Conservation (phyloP, 371 early-diverging fungal genomes). For the Mortierella sp. region DNA sequence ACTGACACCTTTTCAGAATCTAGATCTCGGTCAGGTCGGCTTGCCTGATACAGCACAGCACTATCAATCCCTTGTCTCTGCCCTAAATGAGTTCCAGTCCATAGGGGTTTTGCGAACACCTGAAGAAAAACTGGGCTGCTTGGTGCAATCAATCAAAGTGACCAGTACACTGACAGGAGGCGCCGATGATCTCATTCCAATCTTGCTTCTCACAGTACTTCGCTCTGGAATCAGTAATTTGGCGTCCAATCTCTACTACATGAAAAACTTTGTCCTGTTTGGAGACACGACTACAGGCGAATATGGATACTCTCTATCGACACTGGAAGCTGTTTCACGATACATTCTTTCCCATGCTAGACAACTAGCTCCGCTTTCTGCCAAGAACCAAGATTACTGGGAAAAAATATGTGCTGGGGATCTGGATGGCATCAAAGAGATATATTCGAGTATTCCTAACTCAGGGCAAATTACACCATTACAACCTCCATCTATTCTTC, state of each 20-base stretch:
- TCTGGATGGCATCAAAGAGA: conserved; percentile 21
- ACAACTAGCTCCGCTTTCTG: conserved; percentile 55
- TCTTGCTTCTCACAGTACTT: conserved; percentile 64
- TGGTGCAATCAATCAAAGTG: conserved; percentile 58
- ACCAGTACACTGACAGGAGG: conserved; percentile 38
- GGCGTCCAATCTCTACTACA: conserved; percentile 66
- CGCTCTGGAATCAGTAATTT: conserved; percentile 66
- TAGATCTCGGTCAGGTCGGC: conserved; percentile 68
- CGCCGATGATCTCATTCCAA: conserved; percentile 65
- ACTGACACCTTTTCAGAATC: conserved; percentile 24
- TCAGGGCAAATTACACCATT: neutral
- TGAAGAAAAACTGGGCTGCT: conserved; percentile 63
- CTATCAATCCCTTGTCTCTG: conserved; percentile 56
- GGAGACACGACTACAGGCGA: conserved; percentile 59
- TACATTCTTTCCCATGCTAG: conserved; percentile 60
- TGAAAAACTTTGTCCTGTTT: conserved; percentile 67
- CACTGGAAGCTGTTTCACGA: conserved; percentile 66
- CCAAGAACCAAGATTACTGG: conserved; percentile 60
- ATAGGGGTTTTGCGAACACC: conserved; percentile 68
- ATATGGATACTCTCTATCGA: conserved; percentile 68
- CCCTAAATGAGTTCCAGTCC: conserved; percentile 61
- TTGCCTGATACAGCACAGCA: conserved; percentile 54
- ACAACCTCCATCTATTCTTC: conserved; percentile 4
- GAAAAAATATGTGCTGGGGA: conserved; percentile 43
- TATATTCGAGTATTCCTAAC: conserved; percentile 1